Base-by-base conservation (phyloP, 1,139 yeast species). In the Candida sanyaensis region DNA sequence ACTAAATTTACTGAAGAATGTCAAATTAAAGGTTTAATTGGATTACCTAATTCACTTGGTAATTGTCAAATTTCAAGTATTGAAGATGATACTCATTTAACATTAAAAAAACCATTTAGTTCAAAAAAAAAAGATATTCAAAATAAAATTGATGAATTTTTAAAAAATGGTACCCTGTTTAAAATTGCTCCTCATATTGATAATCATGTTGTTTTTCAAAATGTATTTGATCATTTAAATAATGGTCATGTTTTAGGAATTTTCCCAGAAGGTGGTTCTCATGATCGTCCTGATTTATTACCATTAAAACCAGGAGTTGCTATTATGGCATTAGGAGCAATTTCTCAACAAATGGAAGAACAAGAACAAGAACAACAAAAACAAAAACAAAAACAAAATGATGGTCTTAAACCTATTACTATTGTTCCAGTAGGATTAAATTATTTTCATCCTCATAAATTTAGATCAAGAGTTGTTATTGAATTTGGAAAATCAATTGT, bases 101-200 rank as follows among this genome's bases (percentile, higher is more conserved):
- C 62, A 1, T 59, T 86, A 28, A 71, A 75, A 30, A 71, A 75
- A 47, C 84, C 87, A 2, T 77, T 83, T 58, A 70, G 67, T 45
- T 61, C 61, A n/a, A 56, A 61, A 11, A 57, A 56, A 4, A 51
- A 54, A 21, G 55, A 50, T 32, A 62, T 55, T 12, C 59, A 69
- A 29, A 50, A 60, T 3, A 64, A 62, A 42, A 74, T 79, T 12
- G 64, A 69, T 13, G 59, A 66, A 3, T 50, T 77, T 29, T 63
- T 86, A 34, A 49, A 56, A 1, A 55, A 72, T 2, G 89, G 88
- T 0, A 75, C 85, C 0, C 47, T 53, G 1, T 86, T 71, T 63
- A 83, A 79, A 55, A 68, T 72, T 41, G 90, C 92, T 1, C 80
- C 83, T 5, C 84, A 83, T 61, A 73, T 86, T 37, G 88, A 86